Evolutionary conservation across 257 asterid genomes (phyloP), one percentile per base, ranked within the genome.

Genomic region (Solanum tarapatanum): DNA sequence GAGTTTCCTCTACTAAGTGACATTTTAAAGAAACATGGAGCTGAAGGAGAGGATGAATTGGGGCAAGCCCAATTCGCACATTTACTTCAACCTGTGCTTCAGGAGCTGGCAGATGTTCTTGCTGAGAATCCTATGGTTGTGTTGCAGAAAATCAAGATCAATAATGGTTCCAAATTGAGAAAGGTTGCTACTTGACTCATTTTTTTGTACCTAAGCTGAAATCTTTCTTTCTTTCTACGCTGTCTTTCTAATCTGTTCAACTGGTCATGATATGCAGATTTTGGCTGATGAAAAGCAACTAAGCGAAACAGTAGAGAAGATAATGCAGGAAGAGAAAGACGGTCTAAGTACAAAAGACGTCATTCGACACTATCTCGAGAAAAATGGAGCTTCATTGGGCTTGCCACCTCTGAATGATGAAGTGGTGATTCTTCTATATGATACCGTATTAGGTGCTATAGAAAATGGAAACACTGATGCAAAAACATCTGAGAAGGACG

Each of bases 61-160:
- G 95, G 95, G 75, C 95, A 93, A 86, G 94, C 95, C 83, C 94
- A 93, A 88, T 93, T 93, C 66, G 95, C 95, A 4, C 88, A 93
- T 87, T 69, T 91, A 28, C 89, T 93, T 75, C 95, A 92, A 88
- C 88, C 89, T 51, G 94, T 93, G 90, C 93, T 93, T 16, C 95
- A 92, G 88, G 95, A 93, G 37, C 87, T 93, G 70, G 94, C 94
- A 26, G 94, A 92, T 89, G 87, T 85, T 87, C 95, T 93, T 88
- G 90, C 92, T 70, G 90, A 70, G 87, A 90, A 87, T 4, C 93
- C 88, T 73, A 87, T 90, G 72, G 91, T 90, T 43, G 89, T 92
- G 21, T 84, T 89, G 72, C 91, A 84, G 84, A 88, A 91, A 82
- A 86, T 93, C 85, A 91, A 90, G 88, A 26, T 92, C 82, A 90